Conservation (phyloP, 164 flowering plant genomes). For the Sextonia rubra region DNA sequence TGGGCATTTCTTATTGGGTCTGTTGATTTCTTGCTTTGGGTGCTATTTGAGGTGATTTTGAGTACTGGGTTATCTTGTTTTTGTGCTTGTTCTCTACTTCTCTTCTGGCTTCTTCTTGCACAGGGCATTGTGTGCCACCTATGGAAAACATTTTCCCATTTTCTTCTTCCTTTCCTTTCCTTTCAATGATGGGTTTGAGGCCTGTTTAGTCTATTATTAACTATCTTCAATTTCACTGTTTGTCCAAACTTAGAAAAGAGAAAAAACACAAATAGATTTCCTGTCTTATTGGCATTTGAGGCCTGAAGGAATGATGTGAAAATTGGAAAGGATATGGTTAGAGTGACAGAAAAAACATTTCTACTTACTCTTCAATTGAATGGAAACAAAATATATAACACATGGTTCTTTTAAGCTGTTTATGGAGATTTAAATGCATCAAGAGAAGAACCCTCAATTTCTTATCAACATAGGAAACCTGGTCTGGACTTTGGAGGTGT, state of each 20-base stretch:
- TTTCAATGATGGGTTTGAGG: background rate
- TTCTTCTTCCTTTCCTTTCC: constrained; percentile 1
- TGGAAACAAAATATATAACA: too few relatives aligned
- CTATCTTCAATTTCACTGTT: background rate
- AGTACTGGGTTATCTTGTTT: background rate
- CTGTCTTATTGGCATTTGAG: too few relatives aligned
- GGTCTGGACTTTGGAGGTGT: background rate
- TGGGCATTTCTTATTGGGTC: constrained; percentile 25
- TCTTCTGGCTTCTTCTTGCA: background rate
- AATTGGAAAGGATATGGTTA: too few relatives aligned
- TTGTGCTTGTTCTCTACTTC: background rate
- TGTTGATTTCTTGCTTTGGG: constrained; percentile 14
- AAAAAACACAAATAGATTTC: too few relatives aligned
- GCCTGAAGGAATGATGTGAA: too few relatives aligned
- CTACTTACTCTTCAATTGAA: too few relatives aligned
- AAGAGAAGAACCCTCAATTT: background rate
- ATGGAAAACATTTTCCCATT: too few relatives aligned
- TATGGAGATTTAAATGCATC: background rate
- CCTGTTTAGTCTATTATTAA: background rate
- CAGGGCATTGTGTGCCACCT: too few relatives aligned
- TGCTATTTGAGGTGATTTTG: background rate
- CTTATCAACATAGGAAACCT: background rate
- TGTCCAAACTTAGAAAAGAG: background rate
- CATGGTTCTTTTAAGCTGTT: background rate
- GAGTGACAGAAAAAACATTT: too few relatives aligned